Evolutionary conservation across 352 stramenopile species (phyloP).

Genomic region (Pythium apleroticum): DNA sequence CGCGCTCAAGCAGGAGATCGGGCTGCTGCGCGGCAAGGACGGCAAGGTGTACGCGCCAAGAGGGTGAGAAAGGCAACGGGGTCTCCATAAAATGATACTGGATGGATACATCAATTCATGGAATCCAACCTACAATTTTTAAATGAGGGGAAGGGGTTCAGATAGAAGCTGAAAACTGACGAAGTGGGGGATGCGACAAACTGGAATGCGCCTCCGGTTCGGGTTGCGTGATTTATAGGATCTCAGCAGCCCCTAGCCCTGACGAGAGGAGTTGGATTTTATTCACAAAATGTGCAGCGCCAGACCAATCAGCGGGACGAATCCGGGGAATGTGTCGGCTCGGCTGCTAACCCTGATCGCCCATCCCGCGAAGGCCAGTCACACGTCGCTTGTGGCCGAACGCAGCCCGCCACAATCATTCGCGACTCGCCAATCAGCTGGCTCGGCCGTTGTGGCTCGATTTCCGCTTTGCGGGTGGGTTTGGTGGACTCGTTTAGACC

Average conservation of each 20-base stretch:
- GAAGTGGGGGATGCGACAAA: background rate
- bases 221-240: background rate
- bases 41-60: conserved; percentile 69
- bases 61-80: conserved; percentile 19
- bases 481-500: too few relatives aligned
- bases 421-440: conserved; percentile 15
- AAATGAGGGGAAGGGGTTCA: background rate
- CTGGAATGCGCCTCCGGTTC: background rate
- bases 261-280: background rate
- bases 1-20: conserved; percentile 89
- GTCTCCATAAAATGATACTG: conserved; percentile 5
- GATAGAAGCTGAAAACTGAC: conserved; percentile 3
- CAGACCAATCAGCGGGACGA: conserved; percentile 17
- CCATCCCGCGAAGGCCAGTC: conserved; percentile 3
- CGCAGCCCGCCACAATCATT: conserved; percentile 10
- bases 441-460: background rate
- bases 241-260: conserved; percentile 13
- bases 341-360: conserved; percentile 27
- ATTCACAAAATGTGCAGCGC: background rate
- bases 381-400: background rate
- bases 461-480: conserved; percentile 11
- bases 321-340: conserved; percentile 16
- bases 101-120: conserved; percentile 21
- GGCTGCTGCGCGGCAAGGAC: conserved; percentile 80
- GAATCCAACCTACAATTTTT: conserved; percentile 4